These are phyloP conservation scores for Passiflora organensis DNA, from an alignment of 345 rosid genomes.

Conservation along the genomic window DNA sequence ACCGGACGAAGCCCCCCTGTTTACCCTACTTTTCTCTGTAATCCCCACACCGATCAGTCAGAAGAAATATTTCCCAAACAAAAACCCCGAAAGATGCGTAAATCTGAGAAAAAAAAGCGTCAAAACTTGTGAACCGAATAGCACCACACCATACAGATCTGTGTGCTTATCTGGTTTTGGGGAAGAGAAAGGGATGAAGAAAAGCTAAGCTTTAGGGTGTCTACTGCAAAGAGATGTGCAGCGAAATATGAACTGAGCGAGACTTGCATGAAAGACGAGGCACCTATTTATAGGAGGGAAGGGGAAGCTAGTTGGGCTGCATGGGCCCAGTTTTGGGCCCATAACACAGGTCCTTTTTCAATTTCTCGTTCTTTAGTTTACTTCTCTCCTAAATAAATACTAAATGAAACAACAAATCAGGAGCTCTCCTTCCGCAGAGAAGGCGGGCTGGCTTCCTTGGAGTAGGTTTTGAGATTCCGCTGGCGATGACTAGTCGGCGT, in stretches of 20 bases:
- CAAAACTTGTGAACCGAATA: conserved; percentile 16
- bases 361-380: conserved; percentile 8
- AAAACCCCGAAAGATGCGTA: neutral
- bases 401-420: no score
- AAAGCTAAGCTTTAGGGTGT: conserved; percentile 1
- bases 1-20: conserved; percentile 30
- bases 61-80: neutral
- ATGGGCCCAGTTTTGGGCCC: conserved; percentile 24
- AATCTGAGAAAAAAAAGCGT: neutral
- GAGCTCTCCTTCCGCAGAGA: no score
- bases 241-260: conserved; percentile 41
- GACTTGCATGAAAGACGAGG: conserved; percentile 43
- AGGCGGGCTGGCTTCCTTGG: no score
- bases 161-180: neutral
- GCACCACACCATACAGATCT: conserved; percentile 39
- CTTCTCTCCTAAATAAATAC: no score
- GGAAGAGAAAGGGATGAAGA: neutral
- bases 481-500: conserved; percentile 28
- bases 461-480: no score
- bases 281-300: conserved; percentile 40
- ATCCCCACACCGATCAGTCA: conserved; percentile 48
- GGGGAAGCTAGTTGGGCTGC: conserved; percentile 3
- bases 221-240: conserved; percentile 8
- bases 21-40: conserved; percentile 32
- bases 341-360: conserved; percentile 11